These are phyloP conservation scores for Lactifluus volemus DNA, from an alignment of 768 basidiomycete species.

Conservation along the genomic window DNA sequence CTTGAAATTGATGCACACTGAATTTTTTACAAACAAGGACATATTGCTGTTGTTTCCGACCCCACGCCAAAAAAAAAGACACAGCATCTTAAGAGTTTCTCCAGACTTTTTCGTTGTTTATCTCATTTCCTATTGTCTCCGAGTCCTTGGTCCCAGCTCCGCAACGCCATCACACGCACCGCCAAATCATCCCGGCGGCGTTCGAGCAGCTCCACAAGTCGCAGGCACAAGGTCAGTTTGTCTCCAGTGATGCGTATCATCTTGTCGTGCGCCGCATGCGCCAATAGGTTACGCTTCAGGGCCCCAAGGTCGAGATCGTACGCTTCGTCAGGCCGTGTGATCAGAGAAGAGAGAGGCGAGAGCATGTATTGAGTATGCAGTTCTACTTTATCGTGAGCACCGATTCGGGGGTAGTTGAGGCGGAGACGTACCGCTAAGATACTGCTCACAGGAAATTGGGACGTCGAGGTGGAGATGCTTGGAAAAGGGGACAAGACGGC, in stretches of 20 bases:
- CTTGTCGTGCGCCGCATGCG: slow-evolving; percentile 42
- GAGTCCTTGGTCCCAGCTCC: not conserved
- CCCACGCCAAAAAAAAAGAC: too few species aligned
- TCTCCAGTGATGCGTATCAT: slow-evolving; percentile 38
- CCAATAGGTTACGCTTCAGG: slow-evolving; percentile 48
- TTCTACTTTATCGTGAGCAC: slow-evolving; percentile 26
- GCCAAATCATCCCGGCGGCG: slow-evolving; percentile 41
- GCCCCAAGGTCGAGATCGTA: slow-evolving; percentile 37
- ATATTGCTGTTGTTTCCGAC: too few species aligned
- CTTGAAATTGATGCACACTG: too few species aligned
- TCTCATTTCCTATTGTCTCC: too few species aligned
- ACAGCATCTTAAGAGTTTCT: too few species aligned
- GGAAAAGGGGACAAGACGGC: slow-evolving; percentile 37
- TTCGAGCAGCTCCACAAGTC: slow-evolving; percentile 39
- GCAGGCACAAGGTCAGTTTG: slow-evolving; percentile 39
- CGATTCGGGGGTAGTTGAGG: not conserved
- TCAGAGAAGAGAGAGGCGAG: slow-evolving; percentile 40
- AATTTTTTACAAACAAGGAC: too few species aligned
- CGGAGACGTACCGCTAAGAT: slow-evolving; percentile 40
- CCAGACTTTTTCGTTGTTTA: too few species aligned
- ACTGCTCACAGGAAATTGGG: slow-evolving; percentile 42
- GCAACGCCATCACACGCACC: slow-evolving; percentile 37
- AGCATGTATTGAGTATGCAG: slow-evolving; percentile 41
- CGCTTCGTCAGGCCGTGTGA: slow-evolving; percentile 36
- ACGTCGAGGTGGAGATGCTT: slow-evolving; percentile 43